Percentiles rank a stretch among this genome's conserved stretches.
Conservation (phyloP, 352 stramenopile genomes). For the Pythium monospermum region DNA sequence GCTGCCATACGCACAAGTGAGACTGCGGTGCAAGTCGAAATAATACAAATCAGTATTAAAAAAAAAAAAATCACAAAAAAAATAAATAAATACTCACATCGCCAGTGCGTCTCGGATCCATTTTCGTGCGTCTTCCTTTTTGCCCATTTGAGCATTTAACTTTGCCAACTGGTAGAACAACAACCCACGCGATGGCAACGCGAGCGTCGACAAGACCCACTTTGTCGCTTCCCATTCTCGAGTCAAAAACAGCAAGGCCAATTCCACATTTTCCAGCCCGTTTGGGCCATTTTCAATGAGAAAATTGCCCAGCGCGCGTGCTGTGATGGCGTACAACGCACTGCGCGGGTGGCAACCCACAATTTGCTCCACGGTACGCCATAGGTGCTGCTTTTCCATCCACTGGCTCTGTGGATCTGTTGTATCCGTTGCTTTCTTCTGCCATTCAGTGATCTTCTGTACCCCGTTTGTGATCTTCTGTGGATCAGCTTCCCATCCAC, state of each 20-base stretch:
- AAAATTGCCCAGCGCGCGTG: constrained; percentile 17
- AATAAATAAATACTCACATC: not conserved
- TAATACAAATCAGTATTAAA: not conserved
- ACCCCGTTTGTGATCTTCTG: not conserved
- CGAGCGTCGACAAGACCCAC: constrained; percentile 11
- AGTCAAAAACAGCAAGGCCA: constrained; percentile 10
- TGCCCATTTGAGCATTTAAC: not conserved
- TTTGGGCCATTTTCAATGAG: constrained; percentile 17
- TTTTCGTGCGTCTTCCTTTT: not conserved
- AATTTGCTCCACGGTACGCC: not conserved
- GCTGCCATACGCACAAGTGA: constrained; percentile 11
- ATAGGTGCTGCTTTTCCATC: not conserved
- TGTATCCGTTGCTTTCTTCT: not conserved
- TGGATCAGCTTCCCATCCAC: not conserved
- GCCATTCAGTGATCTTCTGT: not conserved
- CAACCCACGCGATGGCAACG: constrained; percentile 16
- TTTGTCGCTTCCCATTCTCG: constrained; percentile 4
- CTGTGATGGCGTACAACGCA: constrained; percentile 3
- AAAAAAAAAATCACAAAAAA: not conserved
- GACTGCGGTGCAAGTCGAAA: not conserved
- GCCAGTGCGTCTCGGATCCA: constrained; percentile 12
- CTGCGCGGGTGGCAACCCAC: constrained; percentile 11
- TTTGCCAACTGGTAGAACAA: constrained; percentile 17
- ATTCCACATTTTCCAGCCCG: too few relatives aligned
- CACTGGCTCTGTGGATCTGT: not conserved